Evolutionary conservation across 805 yeast genomes (phyloP).

Genomic region (Lipomyces sp.): DNA sequence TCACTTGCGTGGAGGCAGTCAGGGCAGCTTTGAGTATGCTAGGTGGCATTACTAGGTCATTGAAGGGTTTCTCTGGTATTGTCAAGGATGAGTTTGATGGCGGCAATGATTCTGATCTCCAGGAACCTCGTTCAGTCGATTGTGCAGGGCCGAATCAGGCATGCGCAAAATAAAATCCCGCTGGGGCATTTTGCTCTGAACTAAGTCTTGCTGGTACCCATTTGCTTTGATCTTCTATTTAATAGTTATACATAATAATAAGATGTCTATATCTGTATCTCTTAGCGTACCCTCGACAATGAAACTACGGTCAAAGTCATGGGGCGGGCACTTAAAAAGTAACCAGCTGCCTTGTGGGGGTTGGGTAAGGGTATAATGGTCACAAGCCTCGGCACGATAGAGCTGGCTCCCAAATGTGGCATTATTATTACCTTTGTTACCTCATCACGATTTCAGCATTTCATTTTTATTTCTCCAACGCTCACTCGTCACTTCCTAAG

Average conservation of each 20-base stretch:
- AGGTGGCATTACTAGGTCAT: slow-evolving; percentile 2
- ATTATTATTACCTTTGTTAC: background rate
- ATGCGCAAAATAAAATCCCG: background rate
- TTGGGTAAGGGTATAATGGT: background rate
- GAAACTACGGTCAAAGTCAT: no score
- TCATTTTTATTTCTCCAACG: background rate
- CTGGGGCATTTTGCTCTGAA: background rate
- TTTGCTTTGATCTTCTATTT: background rate
- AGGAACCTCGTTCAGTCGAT: background rate
- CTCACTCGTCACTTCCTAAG: background rate
- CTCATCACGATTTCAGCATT: no score
- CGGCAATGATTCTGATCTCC: background rate
- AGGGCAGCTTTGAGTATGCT: slow-evolving; percentile 25
- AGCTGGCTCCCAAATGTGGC: background rate
- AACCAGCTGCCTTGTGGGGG: no score
- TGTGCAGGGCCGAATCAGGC: background rate
- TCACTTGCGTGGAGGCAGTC: slow-evolving; percentile 27
- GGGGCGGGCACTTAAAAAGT: no score
- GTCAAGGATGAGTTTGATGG: background rate
- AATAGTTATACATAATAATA: background rate
- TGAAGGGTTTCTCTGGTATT: background rate
- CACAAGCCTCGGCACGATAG: background rate
- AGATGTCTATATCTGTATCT: background rate
- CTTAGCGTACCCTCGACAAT: no score
- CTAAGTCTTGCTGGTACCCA: background rate